Base-by-base conservation (phyloP, 345 rosid species). In the Carallia pectinifolia region DNA sequence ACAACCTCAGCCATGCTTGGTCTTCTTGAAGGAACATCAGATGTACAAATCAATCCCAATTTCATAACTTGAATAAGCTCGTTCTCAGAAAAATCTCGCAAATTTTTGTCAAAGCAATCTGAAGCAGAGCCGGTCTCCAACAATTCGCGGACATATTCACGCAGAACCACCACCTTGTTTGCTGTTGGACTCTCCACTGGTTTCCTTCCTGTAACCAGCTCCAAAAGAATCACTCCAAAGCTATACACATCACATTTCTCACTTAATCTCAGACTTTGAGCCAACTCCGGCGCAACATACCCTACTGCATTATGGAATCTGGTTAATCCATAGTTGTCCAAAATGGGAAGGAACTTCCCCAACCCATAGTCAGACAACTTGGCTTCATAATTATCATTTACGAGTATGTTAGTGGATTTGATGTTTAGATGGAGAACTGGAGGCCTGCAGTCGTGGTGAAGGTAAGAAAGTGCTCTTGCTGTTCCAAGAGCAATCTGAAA, bases 1-100 rank as follows among this genome's bases (percentile, higher is more conserved):
- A 95, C 94, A 71, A 84, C 96, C 79, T 95, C 99, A 31, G 97
- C 92, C 96, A 92, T 90, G 84, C 99, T 95, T 9, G 98, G 99
- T 78, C 99, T 90, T 83, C 90, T 88, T 61, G 86, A 33, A 64
- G 96, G 94, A 77, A 61, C 77, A 68, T 92, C 92, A 0, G 93
- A 79, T 62, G 96, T 87, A 68, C 97, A 95, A 72, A 92, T 80
- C 74, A 95, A 61, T 30, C 98, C 98, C 80, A 95, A 68, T 83
- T 90, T 92, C 98, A 95, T 87, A 18, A 89, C 94, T 81, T 92
- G 99, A 72, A 92, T 89, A 83, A 92, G 61, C 77, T 95, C 99
- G 66, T 85, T 90, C 83, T 95, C 99, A 27, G 82, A 87, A 53
- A 89, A 88, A 66, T 89, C 96, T n/a, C 84, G 82, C 73, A 95